Percentiles rank a stretch among this genome's conserved stretches.
phyloP scores from a whole-genome alignment of 805 yeast species.

The Yamadazyma takamatsuzukensis region DNA sequence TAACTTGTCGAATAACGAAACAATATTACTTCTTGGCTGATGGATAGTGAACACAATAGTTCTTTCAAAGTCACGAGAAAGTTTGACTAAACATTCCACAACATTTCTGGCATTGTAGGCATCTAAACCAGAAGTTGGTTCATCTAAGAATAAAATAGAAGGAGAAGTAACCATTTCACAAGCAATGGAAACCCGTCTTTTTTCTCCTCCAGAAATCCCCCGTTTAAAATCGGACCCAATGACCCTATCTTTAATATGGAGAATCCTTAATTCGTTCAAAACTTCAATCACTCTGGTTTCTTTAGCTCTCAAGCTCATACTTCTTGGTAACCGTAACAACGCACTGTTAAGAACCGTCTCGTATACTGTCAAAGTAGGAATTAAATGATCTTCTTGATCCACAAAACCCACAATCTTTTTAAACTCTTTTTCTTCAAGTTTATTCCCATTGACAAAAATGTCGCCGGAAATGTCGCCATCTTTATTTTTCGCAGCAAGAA shows the following conservation, averaged over 20 bases:
- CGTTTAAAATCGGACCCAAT: conserved; percentile 87
- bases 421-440: conserved; percentile 41
- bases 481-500: conserved; percentile 84
- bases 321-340: conserved; percentile 74
- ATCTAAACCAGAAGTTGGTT: conserved; percentile 94
- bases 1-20: conserved; percentile 81
- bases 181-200: conserved; percentile 79
- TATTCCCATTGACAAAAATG: conserved; percentile 72
- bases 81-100: conserved; percentile 73
- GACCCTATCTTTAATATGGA: conserved; percentile 75
- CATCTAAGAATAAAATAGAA: conserved; percentile 70
- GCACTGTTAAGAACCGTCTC: conserved; percentile 96
- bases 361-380: conserved; percentile 92
- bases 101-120: conserved; percentile 92
- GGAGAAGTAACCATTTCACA: conserved; percentile 76
- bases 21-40: conserved; percentile 96
- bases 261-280: conserved; percentile 77
- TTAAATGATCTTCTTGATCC: conserved; percentile 87
- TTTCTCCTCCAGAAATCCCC: conserved; percentile 73
- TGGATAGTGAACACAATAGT: conserved; percentile 92
- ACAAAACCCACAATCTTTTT: conserved; percentile 84
- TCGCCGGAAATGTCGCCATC: conserved; percentile 67
- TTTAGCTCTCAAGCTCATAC: conserved; percentile 72
- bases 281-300: conserved; percentile 80
- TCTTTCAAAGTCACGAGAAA: conserved; percentile 77